phyloP scores from a whole-genome alignment of 176 grass and related monocot genomes.

The Oryza longistaminata region DNA sequence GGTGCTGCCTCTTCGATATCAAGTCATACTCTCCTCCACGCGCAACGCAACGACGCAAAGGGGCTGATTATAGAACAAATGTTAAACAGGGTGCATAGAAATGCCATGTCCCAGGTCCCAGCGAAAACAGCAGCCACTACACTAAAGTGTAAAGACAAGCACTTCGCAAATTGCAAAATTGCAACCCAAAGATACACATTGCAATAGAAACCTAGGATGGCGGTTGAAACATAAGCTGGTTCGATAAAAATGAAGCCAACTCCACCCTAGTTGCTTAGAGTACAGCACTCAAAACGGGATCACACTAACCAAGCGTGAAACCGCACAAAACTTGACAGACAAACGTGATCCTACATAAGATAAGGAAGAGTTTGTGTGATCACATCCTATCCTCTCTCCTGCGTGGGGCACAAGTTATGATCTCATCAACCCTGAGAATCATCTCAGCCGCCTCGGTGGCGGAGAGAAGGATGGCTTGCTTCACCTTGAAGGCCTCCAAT shows the following conservation, averaged over 20 bases:
- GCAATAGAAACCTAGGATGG: constrained; percentile 2
- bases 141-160: background rate
- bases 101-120: background rate
- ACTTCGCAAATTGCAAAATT: background rate
- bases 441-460: constrained; percentile 47
- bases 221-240: background rate
- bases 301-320: background rate
- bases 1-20: too few relatives aligned
- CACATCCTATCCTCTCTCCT: constrained; percentile 56
- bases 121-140: background rate
- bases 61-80: background rate
- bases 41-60: too few relatives aligned
- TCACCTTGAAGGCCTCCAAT: constrained; percentile 58
- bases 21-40: too few relatives aligned
- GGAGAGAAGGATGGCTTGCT: constrained; percentile 45
- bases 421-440: constrained; percentile 55
- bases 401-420: constrained; percentile 42
- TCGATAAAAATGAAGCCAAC: constrained; percentile 8
- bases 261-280: background rate
- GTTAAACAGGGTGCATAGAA: background rate
- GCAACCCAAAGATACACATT: background rate
- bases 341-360: background rate
- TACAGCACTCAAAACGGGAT: background rate
- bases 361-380: background rate
- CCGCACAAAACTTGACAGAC: background rate